Base-by-base conservation (phyloP, 2,329 filamentous ascomycete species). In the Clonostachys rosea region DNA sequence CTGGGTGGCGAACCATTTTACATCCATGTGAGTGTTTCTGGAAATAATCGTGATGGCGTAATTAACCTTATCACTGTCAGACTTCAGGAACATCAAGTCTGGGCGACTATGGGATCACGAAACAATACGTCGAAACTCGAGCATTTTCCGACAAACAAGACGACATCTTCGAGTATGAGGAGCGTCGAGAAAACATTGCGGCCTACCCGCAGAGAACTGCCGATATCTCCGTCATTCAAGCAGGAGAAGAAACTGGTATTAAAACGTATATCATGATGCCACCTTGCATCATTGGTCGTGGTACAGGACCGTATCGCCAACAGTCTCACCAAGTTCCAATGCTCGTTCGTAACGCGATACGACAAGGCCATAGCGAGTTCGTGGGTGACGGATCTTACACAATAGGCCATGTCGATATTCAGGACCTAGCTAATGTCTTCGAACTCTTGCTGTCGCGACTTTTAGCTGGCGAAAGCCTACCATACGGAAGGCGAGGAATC, bases 201-300 rank as follows among this genome's bases (percentile, higher is more conserved):
- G 49, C 59, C 1, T 75, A 75, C 48, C 50, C 54, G 2, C 73
- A 75, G 52, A 69, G 75, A 12, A 68, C 65, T 0, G 65, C 69
- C 3, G 73, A 76, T 49, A 50, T 78, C 7, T 56, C 58, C 4
- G 69, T 75, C 13, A 53, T 75, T 2, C 61, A 70, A 6, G 55
- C 57, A 1, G 70, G 71, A 2, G 50, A 69, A 14, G 57, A 62
- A n/a, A 40, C 60, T 1, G 63, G 65, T 4, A 66, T 79, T 2
- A 67, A 67, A 47, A 72, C 74, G 0, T 60, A 70, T 41, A 63
- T 75, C 42, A 59, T 79, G 42, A 73, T 73, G 65, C 60, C 65
- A 1, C 71, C 71, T 1, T 64, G 66, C 4, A 72, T 79, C 43
- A 79, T 69, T 53, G 75, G 75, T 18, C 48, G 53, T 2, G 71